Conservation (phyloP, 2,329 filamentous ascomycete species). For the Karstenula rhodostoma region DNA sequence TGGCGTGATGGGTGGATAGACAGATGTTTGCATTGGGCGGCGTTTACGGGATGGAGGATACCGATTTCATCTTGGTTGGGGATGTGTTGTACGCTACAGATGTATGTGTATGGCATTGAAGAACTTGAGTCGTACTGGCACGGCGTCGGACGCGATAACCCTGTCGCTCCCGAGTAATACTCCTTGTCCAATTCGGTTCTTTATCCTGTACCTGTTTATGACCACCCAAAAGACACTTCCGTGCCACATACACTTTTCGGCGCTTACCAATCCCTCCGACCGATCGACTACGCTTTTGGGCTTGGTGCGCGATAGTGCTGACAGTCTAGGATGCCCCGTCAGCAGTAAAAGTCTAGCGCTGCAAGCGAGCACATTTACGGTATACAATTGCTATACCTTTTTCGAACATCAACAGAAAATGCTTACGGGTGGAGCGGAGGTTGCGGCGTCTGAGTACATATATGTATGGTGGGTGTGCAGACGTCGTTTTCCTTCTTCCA, state of each 20-base stretch:
- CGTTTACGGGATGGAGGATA: slow-evolving; percentile 10
- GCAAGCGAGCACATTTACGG: not conserved
- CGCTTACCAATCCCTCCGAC: not conserved
- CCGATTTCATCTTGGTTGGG: not conserved
- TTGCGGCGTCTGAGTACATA: too few species aligned
- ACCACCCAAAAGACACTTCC: too few species aligned
- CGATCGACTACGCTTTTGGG: not conserved
- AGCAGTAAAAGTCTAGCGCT: not conserved
- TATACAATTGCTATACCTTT: not conserved
- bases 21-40: slow-evolving; percentile 21
- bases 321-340: not conserved
- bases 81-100: not conserved
- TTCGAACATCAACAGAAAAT: not conserved
- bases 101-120: too few species aligned
- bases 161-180: too few species aligned
- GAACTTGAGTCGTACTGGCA: too few species aligned
- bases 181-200: too few species aligned
- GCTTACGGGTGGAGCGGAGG: too few species aligned
- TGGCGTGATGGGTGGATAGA: slow-evolving; percentile 8
- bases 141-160: too few species aligned
- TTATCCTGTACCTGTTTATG: too few species aligned
- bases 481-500: too few species aligned
- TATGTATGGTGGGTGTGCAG: too few species aligned
- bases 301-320: not conserved
- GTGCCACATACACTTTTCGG: not conserved